Conservation (phyloP, 2,329 filamentous ascomycete species). For the Paecilomyces sp. region DNA sequence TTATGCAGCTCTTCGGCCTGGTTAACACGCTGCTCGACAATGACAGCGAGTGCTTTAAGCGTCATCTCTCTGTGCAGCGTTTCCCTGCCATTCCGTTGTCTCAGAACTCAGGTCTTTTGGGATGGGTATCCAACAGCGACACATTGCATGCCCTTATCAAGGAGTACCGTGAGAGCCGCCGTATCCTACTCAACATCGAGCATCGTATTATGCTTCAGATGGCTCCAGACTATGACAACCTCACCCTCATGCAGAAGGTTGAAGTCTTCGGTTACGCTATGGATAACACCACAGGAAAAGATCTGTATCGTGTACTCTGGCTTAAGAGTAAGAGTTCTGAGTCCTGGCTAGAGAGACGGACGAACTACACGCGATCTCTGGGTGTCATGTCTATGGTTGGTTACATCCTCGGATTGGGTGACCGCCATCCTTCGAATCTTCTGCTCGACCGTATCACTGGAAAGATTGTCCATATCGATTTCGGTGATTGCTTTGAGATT, state of each 20-base stretch:
- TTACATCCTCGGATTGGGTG: constrained; percentile 93
- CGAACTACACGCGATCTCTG: constrained; percentile 96
- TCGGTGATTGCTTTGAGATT: constrained; percentile 98
- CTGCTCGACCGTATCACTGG: constrained; percentile 95
- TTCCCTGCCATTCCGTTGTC: constrained; percentile 97
- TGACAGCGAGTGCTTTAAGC: constrained; percentile 94
- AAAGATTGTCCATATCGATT: constrained; percentile 98
- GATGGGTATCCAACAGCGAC: constrained; percentile 97
- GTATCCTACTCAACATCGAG: constrained; percentile 97
- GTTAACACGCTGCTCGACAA: constrained; percentile 92
- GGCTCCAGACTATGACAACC: constrained; percentile 97
- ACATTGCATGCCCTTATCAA: constrained; percentile 94
- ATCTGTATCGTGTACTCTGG: constrained; percentile 96
- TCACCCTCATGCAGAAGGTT: constrained; percentile 99
- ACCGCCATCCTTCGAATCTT: constrained; percentile 94
- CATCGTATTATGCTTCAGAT: constrained; percentile 99
- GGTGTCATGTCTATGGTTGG: constrained; percentile 99
- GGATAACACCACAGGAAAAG: constrained; percentile 97
- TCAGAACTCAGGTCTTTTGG: constrained; percentile 88
- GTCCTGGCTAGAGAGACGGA: constrained; percentile 92
- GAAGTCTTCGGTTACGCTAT: constrained; percentile 98
- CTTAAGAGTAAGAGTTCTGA: constrained; percentile 98
- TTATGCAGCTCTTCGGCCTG: constrained; percentile 98
- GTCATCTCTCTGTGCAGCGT: constrained; percentile 90
- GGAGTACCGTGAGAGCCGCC: constrained; percentile 93